These are phyloP conservation scores for Caulochytrium protostelioides DNA, from an alignment of 371 early-diverging fungal species.

Conservation along the genomic window DNA sequence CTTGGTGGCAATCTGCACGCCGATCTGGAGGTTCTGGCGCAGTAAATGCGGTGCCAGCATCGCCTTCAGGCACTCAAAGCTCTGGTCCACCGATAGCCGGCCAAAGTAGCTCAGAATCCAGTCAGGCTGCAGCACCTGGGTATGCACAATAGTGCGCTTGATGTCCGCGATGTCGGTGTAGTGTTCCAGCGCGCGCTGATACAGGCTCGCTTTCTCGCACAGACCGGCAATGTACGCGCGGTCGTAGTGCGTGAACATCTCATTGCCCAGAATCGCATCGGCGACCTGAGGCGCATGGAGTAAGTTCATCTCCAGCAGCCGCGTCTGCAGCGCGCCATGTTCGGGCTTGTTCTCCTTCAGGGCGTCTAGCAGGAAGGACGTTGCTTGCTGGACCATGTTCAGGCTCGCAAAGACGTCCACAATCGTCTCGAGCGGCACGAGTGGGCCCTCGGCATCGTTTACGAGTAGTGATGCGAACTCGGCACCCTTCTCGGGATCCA, in stretches of 20 bases:
- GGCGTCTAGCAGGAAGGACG: conserved; percentile 84
- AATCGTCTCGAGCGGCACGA: conserved; percentile 64
- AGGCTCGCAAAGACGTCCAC: conserved; percentile 79
- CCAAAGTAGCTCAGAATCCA: conserved; percentile 84
- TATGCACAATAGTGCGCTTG: conserved; percentile 82
- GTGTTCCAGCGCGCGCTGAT: conserved; percentile 89
- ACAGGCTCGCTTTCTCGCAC: conserved; percentile 91
- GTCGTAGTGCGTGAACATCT: conserved; percentile 88
- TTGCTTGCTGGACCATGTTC: conserved; percentile 86
- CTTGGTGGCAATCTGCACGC: conserved; percentile 84
- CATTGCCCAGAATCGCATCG: conserved; percentile 86
- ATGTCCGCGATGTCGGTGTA: conserved; percentile 88
- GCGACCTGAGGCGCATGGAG: conserved; percentile 92
- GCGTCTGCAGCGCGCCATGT: conserved; percentile 78
- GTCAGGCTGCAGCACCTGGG: conserved; percentile 58
- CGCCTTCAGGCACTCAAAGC: conserved; percentile 73
- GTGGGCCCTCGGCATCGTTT: conserved; percentile 59
- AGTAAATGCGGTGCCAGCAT: conserved; percentile 67
- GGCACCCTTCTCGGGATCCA: conserved; percentile 75
- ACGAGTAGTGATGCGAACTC: conserved; percentile 75
- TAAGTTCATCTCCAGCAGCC: conserved; percentile 90
- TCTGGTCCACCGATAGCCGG: conserved; percentile 74
- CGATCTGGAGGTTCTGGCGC: conserved; percentile 82
- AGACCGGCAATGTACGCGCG: conserved; percentile 65
- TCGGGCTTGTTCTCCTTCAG: conserved; percentile 74